Conservation (phyloP, 441 rosid genomes). For the Metrosideros polymorpha region DNA sequence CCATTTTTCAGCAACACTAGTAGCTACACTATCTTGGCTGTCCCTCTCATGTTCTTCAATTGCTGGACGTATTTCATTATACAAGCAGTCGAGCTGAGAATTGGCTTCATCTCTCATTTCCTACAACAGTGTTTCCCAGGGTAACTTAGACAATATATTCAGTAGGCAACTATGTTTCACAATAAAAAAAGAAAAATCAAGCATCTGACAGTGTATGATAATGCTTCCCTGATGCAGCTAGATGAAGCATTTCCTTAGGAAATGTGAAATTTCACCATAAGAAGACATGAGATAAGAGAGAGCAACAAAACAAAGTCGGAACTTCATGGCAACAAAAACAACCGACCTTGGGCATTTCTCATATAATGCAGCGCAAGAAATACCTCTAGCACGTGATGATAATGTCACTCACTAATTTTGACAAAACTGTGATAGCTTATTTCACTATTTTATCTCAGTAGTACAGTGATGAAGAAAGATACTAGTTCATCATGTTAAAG, state of each 20-base stretch:
- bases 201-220: background rate
- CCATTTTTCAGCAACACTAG: conserved; percentile 96
- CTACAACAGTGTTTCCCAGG: conserved; percentile 22
- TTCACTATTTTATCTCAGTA: background rate
- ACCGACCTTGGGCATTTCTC: background rate
- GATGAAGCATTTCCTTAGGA: background rate
- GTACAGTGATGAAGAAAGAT: background rate
- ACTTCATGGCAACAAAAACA: background rate
- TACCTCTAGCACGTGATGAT: background rate
- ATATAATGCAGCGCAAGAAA: background rate
- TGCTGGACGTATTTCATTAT: conserved; percentile 76
- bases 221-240: background rate
- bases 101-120: conserved; percentile 59
- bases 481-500: background rate
- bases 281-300: background rate
- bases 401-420: background rate
- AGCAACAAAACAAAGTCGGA: background rate
- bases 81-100: conserved; percentile 40
- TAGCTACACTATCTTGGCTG: conserved; percentile 79
- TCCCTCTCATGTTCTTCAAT: conserved; percentile 95
- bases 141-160: background rate
- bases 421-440: background rate
- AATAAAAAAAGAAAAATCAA: background rate
- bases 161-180: background rate
- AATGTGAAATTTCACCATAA: background rate